Evolutionary conservation across 2,329 filamentous ascomycete species (phyloP), one percentile per base, ranked within the genome.

Genomic region (Diaporthe sp.): DNA sequence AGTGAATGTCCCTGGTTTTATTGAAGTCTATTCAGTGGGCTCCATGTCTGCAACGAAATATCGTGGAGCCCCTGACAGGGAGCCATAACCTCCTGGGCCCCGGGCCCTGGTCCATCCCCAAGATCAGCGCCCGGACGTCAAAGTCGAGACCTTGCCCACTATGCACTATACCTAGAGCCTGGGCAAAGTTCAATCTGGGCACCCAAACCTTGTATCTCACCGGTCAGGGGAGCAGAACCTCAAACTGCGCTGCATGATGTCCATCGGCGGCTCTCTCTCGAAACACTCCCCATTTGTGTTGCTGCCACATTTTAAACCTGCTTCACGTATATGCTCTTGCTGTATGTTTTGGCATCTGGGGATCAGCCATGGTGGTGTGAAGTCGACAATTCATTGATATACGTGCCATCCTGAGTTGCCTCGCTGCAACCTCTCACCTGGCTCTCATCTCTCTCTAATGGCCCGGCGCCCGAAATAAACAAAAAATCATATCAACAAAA

Each of bases 401-500:
- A 75, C 73, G 17, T 55, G 42, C 46, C 57, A 19, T 72, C 46
- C 58, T 28, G 55, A 46, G 58, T 25, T n/a, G 28, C 12, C 39
- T 31, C 9, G 13, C 22, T 55, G 17, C 25, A 17, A n/a, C 15
- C 25, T 53, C 22, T 37, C 31, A 19, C 13, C 42, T 22, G 25
- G 44, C 58, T 34, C 9, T 22, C 44, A 17, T 42, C 53, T 44
- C 44, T 49, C 42, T 44, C 44, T 37, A 42, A 72, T 62, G 68
- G 73, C 73, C 68, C 44, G 73, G 73, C 55, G 73, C 73, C 68
- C 58, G 10, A 58, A 46, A 39, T 55, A 70, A 53, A 53, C n/a
- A 70, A 4, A 25, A 31, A 25, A 34, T 22, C 65, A 19, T 22
- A 28, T 53, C 51, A 53, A 55, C 42, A 57, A 39, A 44, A 57